Conservation (phyloP, 1,284 basidiomycete species). For the Tilletia walkeri region DNA sequence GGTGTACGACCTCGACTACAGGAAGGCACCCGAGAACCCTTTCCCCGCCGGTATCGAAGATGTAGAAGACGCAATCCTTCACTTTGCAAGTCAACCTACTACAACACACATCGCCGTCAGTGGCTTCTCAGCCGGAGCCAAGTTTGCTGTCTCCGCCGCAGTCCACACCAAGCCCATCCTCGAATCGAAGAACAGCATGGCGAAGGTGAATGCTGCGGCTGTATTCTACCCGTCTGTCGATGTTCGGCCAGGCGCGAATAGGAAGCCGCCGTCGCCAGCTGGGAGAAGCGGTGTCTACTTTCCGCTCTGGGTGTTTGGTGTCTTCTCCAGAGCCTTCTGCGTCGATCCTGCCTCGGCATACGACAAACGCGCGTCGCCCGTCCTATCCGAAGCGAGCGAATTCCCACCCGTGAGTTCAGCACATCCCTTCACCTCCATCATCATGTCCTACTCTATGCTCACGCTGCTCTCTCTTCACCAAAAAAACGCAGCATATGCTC, state of each 20-base stretch:
- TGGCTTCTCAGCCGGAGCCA: conserved; percentile 3
- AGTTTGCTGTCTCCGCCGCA: background rate
- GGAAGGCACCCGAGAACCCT: conserved; percentile 12
- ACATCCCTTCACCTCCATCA: background rate
- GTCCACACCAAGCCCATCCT: background rate
- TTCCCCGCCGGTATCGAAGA: background rate
- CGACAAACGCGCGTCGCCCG: background rate
- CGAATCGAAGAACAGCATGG: background rate
- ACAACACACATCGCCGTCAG: background rate
- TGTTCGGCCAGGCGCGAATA: background rate
- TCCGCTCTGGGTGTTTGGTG: background rate
- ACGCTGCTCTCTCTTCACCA: background rate
- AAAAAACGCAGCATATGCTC: background rate
- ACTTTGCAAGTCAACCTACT: background rate
- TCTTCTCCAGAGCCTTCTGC: background rate
- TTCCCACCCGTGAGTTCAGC: background rate
- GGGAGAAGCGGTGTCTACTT: background rate
- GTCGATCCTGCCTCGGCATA: background rate
- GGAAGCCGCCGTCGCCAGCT: background rate
- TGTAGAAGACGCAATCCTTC: conserved; percentile 7
- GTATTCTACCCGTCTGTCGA: background rate
- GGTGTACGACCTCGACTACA: conserved; percentile 9
- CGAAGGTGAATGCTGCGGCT: background rate
- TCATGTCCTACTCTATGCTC: background rate
- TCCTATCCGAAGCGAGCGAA: background rate